Conservation (phyloP, 768 basidiomycete genomes). For the Hemileccinum rubropunctum region DNA sequence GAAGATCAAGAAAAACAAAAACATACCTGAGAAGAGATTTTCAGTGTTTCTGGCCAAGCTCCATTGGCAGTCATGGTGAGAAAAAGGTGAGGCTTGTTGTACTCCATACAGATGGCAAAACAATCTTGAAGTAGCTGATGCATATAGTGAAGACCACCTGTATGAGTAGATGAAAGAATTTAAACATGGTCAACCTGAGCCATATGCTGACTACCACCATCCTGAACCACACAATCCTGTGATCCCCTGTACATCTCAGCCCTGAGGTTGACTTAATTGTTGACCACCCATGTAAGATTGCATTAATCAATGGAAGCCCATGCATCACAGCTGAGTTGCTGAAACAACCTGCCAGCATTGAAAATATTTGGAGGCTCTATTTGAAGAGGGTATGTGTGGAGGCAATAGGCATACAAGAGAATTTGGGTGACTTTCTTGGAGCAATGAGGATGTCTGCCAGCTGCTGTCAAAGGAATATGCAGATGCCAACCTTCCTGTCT, state of each 20-base stretch:
- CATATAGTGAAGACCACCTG: slow-evolving; percentile 40
- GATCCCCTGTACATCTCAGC: slow-evolving; percentile 22
- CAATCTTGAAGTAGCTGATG: slow-evolving; percentile 42
- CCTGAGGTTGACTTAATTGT: slow-evolving; percentile 36
- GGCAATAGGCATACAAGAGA: slow-evolving; percentile 30
- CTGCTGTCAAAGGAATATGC: slow-evolving; percentile 7
- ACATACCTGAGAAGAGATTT: slow-evolving; percentile 34
- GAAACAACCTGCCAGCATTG: slow-evolving; percentile 30
- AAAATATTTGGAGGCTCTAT: slow-evolving; percentile 30
- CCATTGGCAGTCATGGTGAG: slow-evolving; percentile 42
- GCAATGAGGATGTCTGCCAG: background rate
- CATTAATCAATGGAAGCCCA: slow-evolving; percentile 45
- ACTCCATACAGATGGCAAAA: slow-evolving; percentile 41
- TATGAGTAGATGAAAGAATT: slow-evolving; percentile 40
- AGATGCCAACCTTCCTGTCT: slow-evolving; percentile 39
- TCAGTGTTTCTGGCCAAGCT: slow-evolving; percentile 41
- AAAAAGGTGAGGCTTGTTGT: slow-evolving; percentile 30
- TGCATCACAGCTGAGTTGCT: slow-evolving; percentile 43
- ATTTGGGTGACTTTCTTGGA: slow-evolving; percentile 29
- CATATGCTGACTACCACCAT: slow-evolving; percentile 26
- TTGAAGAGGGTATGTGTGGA: slow-evolving; percentile 20
- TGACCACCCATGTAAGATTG: slow-evolving; percentile 32
- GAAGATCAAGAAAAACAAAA: background rate
- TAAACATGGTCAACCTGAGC: slow-evolving; percentile 31
- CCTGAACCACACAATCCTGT: slow-evolving; percentile 26